Base-by-base conservation (phyloP, 75 land plant species). In the Sequoia sempervirens region DNA sequence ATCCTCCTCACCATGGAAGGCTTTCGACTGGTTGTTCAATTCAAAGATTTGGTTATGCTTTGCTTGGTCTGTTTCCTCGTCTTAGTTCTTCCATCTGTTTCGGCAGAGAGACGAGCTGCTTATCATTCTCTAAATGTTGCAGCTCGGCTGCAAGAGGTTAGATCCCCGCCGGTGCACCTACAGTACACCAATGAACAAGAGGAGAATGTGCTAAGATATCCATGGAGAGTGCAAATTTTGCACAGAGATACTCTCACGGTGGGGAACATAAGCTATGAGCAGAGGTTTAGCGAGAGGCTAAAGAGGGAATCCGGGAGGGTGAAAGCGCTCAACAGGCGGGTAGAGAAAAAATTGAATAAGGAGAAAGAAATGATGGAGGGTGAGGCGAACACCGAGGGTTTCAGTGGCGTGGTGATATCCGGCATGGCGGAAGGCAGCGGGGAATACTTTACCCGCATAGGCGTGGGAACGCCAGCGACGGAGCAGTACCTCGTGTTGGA, bases 341-440 rank as follows among this genome's bases (percentile, higher is more conserved):
- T 50, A 13, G 15, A 13, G 15, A 12, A 50, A 50, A 50, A 50
- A 36, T 14, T 36, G 84, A 28, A 47, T 11, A 47, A 47, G 50
- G 50, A 11, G 11, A 47, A 80, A 50, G 26, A 82, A 20, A 36
- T 10, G 13, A 64, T 5, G n/a, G 5, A 64, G 8, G 68, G 28
- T 0, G 7, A 23, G 4, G 6, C 3, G 30, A 14, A 14, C 0
- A 34, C 38, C 15, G 82, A 75, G 58, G 93, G 89, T 32, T 90
- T 95, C 80, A 89, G 91, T 54, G 86, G 93, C 69, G 92, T 87
- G 23, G 89, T 95, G 75, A 86, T 93, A 15, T 93, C 97, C 4
- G 97, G 96, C n/a, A 83, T 92, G 68, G 28, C 28, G n/a, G n/a
- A 96, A 80, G 68, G 53, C 53, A 50, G 53, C 53, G 53, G 53